phyloP scores from a whole-genome alignment of 2,329 filamentous ascomycete species.

The Pseudogymnoascus sp. region DNA sequence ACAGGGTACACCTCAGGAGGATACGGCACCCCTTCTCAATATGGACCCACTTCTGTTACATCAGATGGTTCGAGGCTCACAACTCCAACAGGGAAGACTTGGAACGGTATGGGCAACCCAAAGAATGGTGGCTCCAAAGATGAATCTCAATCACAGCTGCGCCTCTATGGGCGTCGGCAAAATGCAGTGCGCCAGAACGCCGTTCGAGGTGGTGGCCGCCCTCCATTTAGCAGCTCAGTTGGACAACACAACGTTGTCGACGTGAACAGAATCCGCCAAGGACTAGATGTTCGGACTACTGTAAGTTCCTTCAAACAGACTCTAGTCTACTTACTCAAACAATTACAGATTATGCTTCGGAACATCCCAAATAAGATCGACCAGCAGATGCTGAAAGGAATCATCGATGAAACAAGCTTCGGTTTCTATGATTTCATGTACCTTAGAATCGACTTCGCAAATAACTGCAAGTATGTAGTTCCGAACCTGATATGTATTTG shows the following conservation, averaged over 20 bases:
- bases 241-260: conserved; percentile 56
- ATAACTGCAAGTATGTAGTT: conserved; percentile 66
- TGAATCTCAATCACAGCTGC: neutral
- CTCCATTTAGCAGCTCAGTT: conserved; percentile 35
- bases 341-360: conserved; percentile 72
- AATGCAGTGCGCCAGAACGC: conserved; percentile 42
- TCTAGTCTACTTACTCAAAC: conserved; percentile 12
- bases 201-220: conserved; percentile 36
- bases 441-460: conserved; percentile 78
- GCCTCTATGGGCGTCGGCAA: conserved; percentile 25
- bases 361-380: conserved; percentile 92
- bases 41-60: neutral
- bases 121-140: neutral
- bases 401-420: conserved; percentile 69
- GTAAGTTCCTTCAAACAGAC: conserved; percentile 36
- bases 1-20: neutral
- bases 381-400: conserved; percentile 64
- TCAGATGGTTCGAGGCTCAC: neutral
- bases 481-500: neutral
- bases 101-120: conserved; percentile 1
- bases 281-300: conserved; percentile 66
- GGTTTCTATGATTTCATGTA: conserved; percentile 95
- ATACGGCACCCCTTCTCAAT: neutral
- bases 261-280: conserved; percentile 50
- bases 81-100: neutral